Base-by-base conservation (phyloP, 352 stramenopile species). In the Pythium insidiosum region DNA sequence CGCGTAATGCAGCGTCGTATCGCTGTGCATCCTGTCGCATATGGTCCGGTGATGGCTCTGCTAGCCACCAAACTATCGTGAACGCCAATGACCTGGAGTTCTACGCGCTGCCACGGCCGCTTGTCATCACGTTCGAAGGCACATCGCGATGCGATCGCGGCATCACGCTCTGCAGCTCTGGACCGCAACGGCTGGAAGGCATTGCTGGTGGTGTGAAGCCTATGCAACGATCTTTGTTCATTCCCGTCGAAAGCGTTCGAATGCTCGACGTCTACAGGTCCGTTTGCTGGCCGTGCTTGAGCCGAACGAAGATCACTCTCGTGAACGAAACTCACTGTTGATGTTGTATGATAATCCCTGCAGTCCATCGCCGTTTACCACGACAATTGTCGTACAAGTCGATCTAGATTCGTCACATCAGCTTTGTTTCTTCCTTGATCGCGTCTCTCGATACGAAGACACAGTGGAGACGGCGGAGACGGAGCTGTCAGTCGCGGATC, bases 361-460 rank as follows among this genome's bases (percentile, higher is more conserved):
- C 30, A 85, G 75, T 31, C 58, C 71, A 23, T 84, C 76, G 12
- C 71, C 73, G 10, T 75, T 88, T 30, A 65, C 62, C 2, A 61
- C 56, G 22, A 71, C 39, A 44, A 61, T 84, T 29, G 23, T 86
- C 34, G 42, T 82, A 20, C 49, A 75, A 5, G 23, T 88, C 33
- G 68, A 85, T 30, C 42, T 73, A 4, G 42, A 56, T 18, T 53
- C 49, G 13, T 44, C 31, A 1, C 41, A 33, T 1, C 70, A 84
- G 39, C 70, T 82, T 46, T 75, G 73, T 13, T 79, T 72, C 47
- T 74, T 84, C 16, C 66, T 88, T 13, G 60, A 62, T 18, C 45
- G 43, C 4, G 20, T 79, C 28, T 47, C 50, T 40, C 43, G 7
- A 18, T 6, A 47, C 25, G n/a, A n/a, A n/a, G n/a, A n/a, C n/a